Percentiles rank a stretch among this genome's conserved stretches.
Evolutionary conservation across 139 green algal genomes (phyloP).

Genomic region (Prasinococcaceae sp.): DNA sequence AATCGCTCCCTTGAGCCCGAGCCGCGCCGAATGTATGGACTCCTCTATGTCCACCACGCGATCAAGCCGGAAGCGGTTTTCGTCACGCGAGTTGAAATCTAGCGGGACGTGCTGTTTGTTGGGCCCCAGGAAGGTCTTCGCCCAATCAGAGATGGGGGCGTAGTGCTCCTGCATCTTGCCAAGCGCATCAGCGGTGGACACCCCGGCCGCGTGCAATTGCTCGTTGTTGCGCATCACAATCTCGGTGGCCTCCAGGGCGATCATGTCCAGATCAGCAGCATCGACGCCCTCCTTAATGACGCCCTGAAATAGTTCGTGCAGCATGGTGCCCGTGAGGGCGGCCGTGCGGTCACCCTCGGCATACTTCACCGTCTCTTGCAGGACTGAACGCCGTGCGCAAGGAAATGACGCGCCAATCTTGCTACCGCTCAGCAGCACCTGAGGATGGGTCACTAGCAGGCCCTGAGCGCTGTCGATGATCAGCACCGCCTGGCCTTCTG

Average conservation of each 20-base stretch:
- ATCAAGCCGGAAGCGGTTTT: slow-evolving; percentile 3
- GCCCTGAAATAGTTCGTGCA: slow-evolving; percentile 26
- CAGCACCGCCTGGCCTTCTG: too few species aligned
- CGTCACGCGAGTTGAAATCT: background rate
- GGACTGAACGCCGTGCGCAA: too few species aligned
- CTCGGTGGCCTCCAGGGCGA: background rate
- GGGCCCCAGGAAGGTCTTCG: background rate
- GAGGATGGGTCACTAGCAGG: too few species aligned
- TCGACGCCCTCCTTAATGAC: too few species aligned
- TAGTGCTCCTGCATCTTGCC: background rate
- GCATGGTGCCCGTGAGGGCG: slow-evolving; percentile 15
- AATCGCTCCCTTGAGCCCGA: slow-evolving; percentile 81
- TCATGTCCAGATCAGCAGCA: background rate
- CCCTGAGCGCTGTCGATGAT: too few species aligned
- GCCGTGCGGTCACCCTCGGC: too few species aligned
- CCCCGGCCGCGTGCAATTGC: background rate
- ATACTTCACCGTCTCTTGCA: too few species aligned
- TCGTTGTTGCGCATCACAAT: background rate
- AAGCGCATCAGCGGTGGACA: background rate
- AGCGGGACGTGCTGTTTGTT: background rate
- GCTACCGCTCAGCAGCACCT: too few species aligned
- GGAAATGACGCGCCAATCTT: too few species aligned
- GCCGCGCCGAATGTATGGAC: slow-evolving; percentile 66
- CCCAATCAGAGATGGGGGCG: background rate
- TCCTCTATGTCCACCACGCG: slow-evolving; percentile 88